Conservation (phyloP, 2,329 filamentous ascomycete genomes). For the Sporothrix phasma region DNA sequence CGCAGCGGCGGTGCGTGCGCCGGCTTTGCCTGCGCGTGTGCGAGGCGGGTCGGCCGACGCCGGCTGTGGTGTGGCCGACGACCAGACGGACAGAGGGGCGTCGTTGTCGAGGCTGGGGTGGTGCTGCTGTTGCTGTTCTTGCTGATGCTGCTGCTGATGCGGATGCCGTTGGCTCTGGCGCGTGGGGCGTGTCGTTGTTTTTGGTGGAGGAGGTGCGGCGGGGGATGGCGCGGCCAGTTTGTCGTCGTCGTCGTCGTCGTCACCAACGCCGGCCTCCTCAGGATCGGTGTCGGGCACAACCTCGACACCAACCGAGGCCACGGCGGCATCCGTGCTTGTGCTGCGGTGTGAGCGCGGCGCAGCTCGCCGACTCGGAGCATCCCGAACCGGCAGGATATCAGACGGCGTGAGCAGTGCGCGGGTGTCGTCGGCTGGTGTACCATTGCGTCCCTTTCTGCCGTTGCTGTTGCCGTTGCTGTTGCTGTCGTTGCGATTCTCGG, state of each 20-base stretch:
- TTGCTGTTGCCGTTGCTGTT: too few species aligned
- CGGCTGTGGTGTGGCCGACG: conserved; percentile 13
- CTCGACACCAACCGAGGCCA: background rate
- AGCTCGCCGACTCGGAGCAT: background rate
- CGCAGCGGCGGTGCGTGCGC: conserved; percentile 23
- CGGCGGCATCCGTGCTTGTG: background rate
- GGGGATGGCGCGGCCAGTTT: background rate
- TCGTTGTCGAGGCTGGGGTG: background rate
- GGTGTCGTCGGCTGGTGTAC: background rate
- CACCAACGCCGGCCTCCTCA: conserved; percentile 17
- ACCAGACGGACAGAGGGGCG: background rate
- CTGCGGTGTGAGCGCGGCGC: background rate
- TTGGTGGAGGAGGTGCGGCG: background rate
- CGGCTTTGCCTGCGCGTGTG: conserved; percentile 27
- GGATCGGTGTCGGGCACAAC: conserved; percentile 19
- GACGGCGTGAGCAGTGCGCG: background rate
- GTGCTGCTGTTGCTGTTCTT: conserved; percentile 4
- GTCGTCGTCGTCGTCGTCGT: conserved; percentile 13
- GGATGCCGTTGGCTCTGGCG: conserved; percentile 14
- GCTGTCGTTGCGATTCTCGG: conserved; percentile 4
- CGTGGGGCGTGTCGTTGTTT: background rate
- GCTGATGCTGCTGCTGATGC: background rate
- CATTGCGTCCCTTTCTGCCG: background rate
- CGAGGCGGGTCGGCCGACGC: conserved; percentile 22
- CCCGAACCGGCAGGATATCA: background rate